Conservation (phyloP, 2,329 filamentous ascomycete species). For the Curvularia hawaiiensis region DNA sequence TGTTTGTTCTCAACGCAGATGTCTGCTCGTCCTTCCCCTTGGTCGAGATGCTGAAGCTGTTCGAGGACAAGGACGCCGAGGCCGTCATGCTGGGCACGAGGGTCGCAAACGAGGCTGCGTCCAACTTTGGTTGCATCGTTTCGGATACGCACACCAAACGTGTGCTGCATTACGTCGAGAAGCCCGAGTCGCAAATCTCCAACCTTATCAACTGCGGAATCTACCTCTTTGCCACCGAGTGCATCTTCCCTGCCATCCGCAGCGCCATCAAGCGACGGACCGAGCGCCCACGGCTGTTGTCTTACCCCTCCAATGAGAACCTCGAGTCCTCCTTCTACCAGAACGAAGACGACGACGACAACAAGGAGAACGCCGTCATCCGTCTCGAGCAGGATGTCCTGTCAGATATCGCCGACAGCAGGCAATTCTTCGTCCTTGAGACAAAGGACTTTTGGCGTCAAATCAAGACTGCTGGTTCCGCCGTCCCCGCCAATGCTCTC, state of each 20-base stretch:
- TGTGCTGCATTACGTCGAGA: slow-evolving; percentile 98
- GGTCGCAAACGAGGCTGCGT: slow-evolving; percentile 87
- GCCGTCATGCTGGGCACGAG: slow-evolving; percentile 94
- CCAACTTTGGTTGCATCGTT: slow-evolving; percentile 98
- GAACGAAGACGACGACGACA: slow-evolving; percentile 71
- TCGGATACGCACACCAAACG: slow-evolving; percentile 92
- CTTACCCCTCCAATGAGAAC: slow-evolving; percentile 96
- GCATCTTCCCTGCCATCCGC: slow-evolving; percentile 94
- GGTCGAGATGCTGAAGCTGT: slow-evolving; percentile 91
- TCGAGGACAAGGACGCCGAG: slow-evolving; percentile 93
- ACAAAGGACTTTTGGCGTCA: slow-evolving; percentile 99
- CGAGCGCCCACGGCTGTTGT: slow-evolving; percentile 86
- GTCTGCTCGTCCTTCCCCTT: slow-evolving; percentile 99
- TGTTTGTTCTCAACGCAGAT: slow-evolving; percentile 97
- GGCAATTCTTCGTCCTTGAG: slow-evolving; percentile 98
- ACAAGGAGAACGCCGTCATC: slow-evolving; percentile 81
- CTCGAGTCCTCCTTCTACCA: slow-evolving; percentile 72
- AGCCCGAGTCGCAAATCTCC: slow-evolving; percentile 95
- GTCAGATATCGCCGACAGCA: slow-evolving; percentile 92
- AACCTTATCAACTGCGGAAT: slow-evolving; percentile 99
- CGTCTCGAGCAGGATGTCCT: slow-evolving; percentile 97
- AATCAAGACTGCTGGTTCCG: slow-evolving; percentile 98
- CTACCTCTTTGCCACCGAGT: slow-evolving; percentile 94
- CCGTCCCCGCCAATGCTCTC: slow-evolving; percentile 93
- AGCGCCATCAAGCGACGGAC: slow-evolving; percentile 94